Evolutionary conservation across 176 grass and related monocot species (phyloP).

Genomic region (Puccinellia tenuiflora): DNA sequence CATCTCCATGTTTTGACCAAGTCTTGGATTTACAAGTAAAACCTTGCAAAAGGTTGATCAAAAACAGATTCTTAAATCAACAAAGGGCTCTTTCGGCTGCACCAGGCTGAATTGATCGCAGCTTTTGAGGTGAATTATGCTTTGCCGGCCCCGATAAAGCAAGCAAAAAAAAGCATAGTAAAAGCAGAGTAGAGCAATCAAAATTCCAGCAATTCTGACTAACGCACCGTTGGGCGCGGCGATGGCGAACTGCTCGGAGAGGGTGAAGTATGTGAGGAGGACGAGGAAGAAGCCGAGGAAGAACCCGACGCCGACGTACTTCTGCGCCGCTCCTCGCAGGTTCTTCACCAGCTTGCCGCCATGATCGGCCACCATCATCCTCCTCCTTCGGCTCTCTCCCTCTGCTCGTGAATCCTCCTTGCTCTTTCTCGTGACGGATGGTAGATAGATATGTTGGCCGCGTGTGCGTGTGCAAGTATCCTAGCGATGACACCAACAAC

Average conservation of each 20-base stretch:
- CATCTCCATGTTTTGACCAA: background rate
- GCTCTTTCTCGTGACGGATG: constrained; percentile 8
- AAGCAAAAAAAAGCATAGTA: background rate
- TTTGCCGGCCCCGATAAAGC: background rate
- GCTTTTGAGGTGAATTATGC: background rate
- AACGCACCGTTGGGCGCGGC: constrained; percentile 58
- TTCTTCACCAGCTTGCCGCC: constrained; percentile 46
- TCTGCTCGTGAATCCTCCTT: background rate
- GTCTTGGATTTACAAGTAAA: background rate
- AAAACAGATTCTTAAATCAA: background rate
- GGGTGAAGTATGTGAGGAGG: constrained; percentile 64
- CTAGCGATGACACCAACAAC: constrained; percentile 21
- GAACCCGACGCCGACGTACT: constrained; percentile 50
- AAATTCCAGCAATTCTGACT: too few species aligned
- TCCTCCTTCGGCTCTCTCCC: background rate
- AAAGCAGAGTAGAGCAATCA: background rate
- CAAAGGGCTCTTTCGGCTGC: background rate
- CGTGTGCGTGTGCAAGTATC: background rate
- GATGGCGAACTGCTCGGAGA: constrained; percentile 66
- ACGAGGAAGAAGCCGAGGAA: constrained; percentile 81
- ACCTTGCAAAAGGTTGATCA: background rate
- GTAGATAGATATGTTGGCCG: constrained; percentile 6
- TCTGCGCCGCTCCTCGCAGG: constrained; percentile 47
- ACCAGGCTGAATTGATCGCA: background rate
- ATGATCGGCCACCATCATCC: constrained; percentile 44